Conservation (phyloP, 2,329 filamentous ascomycete genomes). For the Remersonia thermophila region DNA sequence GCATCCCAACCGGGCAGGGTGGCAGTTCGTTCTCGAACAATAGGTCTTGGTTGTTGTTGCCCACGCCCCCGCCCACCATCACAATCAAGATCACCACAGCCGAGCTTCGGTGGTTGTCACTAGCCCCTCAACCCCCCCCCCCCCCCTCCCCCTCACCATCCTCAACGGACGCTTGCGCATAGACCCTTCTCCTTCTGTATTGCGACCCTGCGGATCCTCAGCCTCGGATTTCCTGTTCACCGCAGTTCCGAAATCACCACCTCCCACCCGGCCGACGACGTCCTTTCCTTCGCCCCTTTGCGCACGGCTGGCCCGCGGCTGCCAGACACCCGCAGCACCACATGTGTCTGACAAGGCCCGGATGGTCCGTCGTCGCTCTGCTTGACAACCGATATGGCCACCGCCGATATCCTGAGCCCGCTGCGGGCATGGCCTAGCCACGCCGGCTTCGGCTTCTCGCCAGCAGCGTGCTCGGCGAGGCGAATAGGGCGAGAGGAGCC, state of each 20-base stretch:
- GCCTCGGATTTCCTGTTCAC: constrained; percentile 3
- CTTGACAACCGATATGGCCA: constrained; percentile 40
- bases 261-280: not conserved
- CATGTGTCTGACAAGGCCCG: constrained; percentile 38
- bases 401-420: constrained; percentile 34
- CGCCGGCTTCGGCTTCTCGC: constrained; percentile 25
- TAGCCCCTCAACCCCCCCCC: no score
- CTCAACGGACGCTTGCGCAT: no score
- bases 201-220: not conserved
- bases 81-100: no score
- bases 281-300: not conserved
- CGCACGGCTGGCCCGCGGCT: constrained; percentile 1
- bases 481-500: constrained; percentile 26
- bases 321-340: constrained; percentile 15
- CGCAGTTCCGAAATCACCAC: not conserved
- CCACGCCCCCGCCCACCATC: no score
- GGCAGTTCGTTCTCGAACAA: no score
- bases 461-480: constrained; percentile 23
- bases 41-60: no score
- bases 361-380: constrained; percentile 30
- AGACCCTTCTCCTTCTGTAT: no score
- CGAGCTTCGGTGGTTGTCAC: no score
- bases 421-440: constrained; percentile 31
- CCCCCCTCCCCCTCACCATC: no score
- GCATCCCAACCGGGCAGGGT: no score